A percentile compares a stretch with the other conserved stretches of the same genome.
phyloP scores from a whole-genome alignment of 73 alveolate species.

The Effrenium voratum region DNA sequence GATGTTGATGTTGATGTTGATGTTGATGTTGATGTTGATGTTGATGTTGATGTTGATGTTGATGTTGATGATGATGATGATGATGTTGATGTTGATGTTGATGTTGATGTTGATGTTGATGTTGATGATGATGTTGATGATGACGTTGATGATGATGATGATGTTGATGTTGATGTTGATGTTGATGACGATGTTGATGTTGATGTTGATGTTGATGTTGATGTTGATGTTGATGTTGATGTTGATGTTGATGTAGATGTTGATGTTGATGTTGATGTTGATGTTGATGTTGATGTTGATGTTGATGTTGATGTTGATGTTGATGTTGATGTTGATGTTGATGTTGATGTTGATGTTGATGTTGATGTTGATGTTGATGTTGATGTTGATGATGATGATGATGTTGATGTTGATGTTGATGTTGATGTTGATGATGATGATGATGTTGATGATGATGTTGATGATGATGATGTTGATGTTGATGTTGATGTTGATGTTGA shows the following conservation, averaged over 20 bases:
- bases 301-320: background rate
- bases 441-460: background rate
- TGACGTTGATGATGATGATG: background rate
- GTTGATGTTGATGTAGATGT: background rate
- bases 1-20: background rate
- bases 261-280: background rate
- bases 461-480: background rate
- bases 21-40: background rate
- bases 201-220: background rate
- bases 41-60: background rate
- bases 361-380: no score
- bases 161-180: background rate
- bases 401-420: background rate
- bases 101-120: background rate
- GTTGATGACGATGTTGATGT: background rate
- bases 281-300: background rate
- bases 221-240: background rate
- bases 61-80: background rate
- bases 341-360: background rate
- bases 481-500: background rate
- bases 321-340: background rate
- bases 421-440: background rate
- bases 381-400: no score
- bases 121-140: background rate
- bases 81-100: slow-evolving; percentile 6